Conservation (phyloP, 106 monocot species). For the Apostasia ramifera region DNA sequence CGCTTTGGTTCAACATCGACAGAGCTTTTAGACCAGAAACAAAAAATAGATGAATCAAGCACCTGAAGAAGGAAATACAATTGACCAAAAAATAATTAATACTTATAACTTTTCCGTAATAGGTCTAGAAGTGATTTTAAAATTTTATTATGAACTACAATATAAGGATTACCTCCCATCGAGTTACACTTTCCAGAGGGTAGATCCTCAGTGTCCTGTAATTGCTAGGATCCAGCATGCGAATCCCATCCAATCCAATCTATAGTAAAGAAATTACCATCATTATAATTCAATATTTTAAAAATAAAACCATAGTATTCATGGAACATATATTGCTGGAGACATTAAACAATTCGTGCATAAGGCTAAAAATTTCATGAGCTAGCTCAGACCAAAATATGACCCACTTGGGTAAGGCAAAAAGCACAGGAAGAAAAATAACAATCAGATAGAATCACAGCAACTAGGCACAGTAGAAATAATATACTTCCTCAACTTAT, state of each 20-base stretch:
- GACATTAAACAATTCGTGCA: too few species aligned
- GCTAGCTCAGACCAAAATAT: too few species aligned
- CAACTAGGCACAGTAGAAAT: too few species aligned
- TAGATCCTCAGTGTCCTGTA: conserved; percentile 76
- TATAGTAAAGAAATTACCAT: conserved; percentile 14
- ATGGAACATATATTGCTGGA: too few species aligned
- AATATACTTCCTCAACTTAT: too few species aligned
- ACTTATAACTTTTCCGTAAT: neutral
- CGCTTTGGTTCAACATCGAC: conserved; percentile 86
- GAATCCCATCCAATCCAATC: conserved; percentile 96
- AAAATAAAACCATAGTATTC: too few species aligned
- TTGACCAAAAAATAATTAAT: neutral
- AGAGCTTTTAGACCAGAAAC: conserved; percentile 93
- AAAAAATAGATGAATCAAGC: conserved; percentile 62
- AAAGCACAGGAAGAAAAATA: too few species aligned
- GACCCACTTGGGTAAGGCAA: too few species aligned
- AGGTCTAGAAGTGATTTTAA: neutral
- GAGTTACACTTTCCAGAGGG: conserved; percentile 70
- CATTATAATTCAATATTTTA: too few species aligned
- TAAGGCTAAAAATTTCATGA: too few species aligned
- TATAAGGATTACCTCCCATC: conserved; percentile 66
- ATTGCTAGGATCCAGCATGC: conserved; percentile 83
- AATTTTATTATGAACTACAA: neutral
- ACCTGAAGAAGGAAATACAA: conserved; percentile 32
- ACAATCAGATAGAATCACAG: too few species aligned